Conservation (phyloP, 768 basidiomycete genomes). For the Mrakia blollopis region DNA sequence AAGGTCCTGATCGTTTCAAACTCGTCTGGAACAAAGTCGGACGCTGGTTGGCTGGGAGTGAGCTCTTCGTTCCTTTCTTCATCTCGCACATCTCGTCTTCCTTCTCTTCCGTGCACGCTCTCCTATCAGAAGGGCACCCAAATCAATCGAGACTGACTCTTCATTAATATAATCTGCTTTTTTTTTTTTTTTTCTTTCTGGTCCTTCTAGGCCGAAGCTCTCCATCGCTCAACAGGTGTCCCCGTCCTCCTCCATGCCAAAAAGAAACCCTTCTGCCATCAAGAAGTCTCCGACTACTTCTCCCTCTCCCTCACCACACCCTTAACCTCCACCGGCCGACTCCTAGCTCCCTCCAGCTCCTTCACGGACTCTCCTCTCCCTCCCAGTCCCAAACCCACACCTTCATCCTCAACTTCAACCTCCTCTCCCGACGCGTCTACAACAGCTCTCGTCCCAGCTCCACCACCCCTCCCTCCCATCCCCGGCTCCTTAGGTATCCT, state of each 20-base stretch:
- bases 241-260: conserved; percentile 74
- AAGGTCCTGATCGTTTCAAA: conserved; percentile 91
- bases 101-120: background rate
- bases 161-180: too few species aligned
- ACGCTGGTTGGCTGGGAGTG: conserved; percentile 76
- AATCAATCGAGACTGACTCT: too few species aligned
- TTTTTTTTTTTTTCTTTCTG: background rate
- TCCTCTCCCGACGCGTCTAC: background rate
- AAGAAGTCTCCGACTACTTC: conserved; percentile 70
- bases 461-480: background rate
- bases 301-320: conserved; percentile 16
- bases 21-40: conserved; percentile 70
- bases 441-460: background rate
- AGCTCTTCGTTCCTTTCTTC: conserved; percentile 24
- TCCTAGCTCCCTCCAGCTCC: conserved; percentile 48
- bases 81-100: background rate
- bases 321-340: conserved; percentile 30
- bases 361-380: too few species aligned
- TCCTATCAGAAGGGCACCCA: too few species aligned
- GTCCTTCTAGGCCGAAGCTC: conserved; percentile 70
- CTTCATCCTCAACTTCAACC: background rate
- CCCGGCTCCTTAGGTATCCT: conserved; percentile 41
- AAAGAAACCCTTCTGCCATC: conserved; percentile 78
- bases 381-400: background rate
- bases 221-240: conserved; percentile 66